Evolutionary conservation across 192 early-diverging fungal genomes (phyloP), one percentile per base, ranked within the genome.

Genomic region (Pilaira anomala): DNA sequence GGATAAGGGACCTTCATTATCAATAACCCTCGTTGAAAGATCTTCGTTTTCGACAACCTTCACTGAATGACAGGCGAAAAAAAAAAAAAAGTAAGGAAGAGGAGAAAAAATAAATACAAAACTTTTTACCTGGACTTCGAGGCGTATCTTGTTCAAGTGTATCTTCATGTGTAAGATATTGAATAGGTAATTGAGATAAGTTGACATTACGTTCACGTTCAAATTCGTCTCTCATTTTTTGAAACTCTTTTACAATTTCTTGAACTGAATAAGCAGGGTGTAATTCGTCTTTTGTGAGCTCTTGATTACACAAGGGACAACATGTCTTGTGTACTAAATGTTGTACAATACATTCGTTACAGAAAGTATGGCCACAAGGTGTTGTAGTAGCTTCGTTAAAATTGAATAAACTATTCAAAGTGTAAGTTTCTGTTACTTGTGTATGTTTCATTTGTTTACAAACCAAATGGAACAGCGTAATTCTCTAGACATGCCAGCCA

Each of bases 341-440:
- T 6, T 36, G 33, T 9, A 9, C 11, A 33, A 61, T 61, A 30
- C 60, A 61, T 7, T 40, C 44, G 7, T 49, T 61, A 46, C 60
- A 61, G 30, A 48, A 61, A 7, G 46, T 49, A 30, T 61, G 60
- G 16, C 29, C 9, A 7, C 60, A 61, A 18, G 60, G 60, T 19
- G 46, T 48, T n/a, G 45, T 36, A 3, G 48, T 33, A 49, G 60
- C 44, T 12, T 49, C 60, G 7, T 33, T 13, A n/a, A 48, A 61
- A 6, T 36, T 36, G 33, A 36, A 36, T 36, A 36, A 36, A 36
- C 33, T 36, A 36, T 36, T 36, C 11, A 36, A 36, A 9, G 33
- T 9, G 11, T 36, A 36, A 5, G 4, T 0, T 3, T 36, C 11
- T 36, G 6, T 36, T 5, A 36, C 33, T 5, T 36, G 4, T 4